Conservation (phyloP, 1,139 yeast genomes). For the Pichia sp. region DNA sequence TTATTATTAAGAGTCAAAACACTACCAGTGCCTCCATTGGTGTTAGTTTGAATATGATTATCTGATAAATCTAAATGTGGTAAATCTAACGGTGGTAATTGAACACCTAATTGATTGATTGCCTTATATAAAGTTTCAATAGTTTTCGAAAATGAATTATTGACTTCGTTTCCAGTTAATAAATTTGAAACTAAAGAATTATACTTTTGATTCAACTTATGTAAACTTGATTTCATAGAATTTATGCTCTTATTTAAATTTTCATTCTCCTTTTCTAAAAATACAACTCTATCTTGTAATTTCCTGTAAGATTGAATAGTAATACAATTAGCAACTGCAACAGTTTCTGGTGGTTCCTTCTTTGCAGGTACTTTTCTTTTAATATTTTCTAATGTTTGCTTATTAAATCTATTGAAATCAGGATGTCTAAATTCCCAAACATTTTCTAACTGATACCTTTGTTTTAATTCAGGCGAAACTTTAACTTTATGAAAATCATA, state of each 20-base stretch:
- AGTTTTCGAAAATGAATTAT: conserved; percentile 51
- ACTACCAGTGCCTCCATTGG: too few species aligned
- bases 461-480: conserved; percentile 26
- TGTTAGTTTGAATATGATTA: not conserved
- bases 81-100: conserved; percentile 57
- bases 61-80: conserved; percentile 29
- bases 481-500: conserved; percentile 95
- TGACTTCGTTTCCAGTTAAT: conserved; percentile 47
- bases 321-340: conserved; percentile 15
- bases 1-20: too few species aligned
- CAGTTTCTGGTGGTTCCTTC: conserved; percentile 19
- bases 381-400: conserved; percentile 68
- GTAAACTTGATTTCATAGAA: conserved; percentile 15
- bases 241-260: conserved; percentile 15
- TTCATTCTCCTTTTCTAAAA: conserved; percentile 23
- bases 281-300: conserved; percentile 23
- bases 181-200: conserved; percentile 59
- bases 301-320: conserved; percentile 22
- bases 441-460: conserved; percentile 57
- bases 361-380: conserved; percentile 68
- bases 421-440: conserved; percentile 97
- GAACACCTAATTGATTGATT: conserved; percentile 53
- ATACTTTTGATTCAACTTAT: conserved; percentile 36
- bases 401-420: conserved; percentile 67
- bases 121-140: conserved; percentile 44